Percentiles rank a stretch among this genome's conserved stretches.
Evolutionary conservation across 2,329 filamentous ascomycete species (phyloP).

Genomic region (Aspergillus oerlinghausenensis): DNA sequence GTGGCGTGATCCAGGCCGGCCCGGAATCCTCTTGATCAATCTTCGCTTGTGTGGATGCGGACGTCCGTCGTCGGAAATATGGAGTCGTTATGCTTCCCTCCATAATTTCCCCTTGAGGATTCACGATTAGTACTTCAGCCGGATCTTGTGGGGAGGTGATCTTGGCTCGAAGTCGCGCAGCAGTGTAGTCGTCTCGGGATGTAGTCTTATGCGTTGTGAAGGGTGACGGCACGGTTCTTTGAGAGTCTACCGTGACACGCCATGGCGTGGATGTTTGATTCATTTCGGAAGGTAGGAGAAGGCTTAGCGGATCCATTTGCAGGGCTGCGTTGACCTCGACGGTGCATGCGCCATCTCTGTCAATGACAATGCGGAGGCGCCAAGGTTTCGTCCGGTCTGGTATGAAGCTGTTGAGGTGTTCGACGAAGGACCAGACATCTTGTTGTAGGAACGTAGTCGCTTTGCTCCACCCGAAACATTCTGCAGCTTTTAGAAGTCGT

Average conservation of each 20-base stretch:
- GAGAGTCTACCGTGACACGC: constrained; percentile 51
- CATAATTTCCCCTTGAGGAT: constrained; percentile 64
- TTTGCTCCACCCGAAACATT: constrained; percentile 46
- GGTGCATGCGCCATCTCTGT: constrained; percentile 24
- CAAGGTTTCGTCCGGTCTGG: constrained; percentile 31
- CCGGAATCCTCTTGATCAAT: not conserved
- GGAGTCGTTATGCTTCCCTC: constrained; percentile 80
- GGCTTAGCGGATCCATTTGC: constrained; percentile 19
- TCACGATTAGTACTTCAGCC: constrained; percentile 73
- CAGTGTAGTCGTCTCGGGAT: constrained; percentile 64
- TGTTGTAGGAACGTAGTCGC: constrained; percentile 27
- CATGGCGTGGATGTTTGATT: constrained; percentile 30
- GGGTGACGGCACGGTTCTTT: constrained; percentile 49
- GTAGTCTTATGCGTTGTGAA: constrained; percentile 88
- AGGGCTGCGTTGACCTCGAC: constrained; percentile 30
- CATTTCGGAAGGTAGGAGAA: constrained; percentile 23
- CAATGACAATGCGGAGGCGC: constrained; percentile 35
- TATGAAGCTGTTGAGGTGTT: constrained; percentile 28
- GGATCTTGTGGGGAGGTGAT: constrained; percentile 44
- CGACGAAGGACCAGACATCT: constrained; percentile 25
- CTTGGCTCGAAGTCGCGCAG: constrained; percentile 58
- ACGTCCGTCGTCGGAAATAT: constrained; percentile 63
- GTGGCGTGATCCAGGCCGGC: constrained; percentile 75
- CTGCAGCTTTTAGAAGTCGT: constrained; percentile 61
- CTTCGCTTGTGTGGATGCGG: not conserved